Conservation (phyloP, 2,329 filamentous ascomycete species). For the Trichoderma sp. region DNA sequence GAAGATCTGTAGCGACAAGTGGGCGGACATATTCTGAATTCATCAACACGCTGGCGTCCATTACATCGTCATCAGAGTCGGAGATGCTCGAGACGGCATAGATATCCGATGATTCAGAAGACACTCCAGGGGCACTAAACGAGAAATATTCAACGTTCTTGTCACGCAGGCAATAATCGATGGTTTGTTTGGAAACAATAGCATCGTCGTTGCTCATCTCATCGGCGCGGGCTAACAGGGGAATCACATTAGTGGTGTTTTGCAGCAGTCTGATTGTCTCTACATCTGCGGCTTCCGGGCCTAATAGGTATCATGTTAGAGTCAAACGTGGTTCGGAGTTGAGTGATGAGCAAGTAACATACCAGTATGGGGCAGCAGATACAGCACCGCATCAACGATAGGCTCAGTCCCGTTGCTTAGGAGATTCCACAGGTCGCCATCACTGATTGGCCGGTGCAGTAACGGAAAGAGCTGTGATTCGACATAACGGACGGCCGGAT, state of each 20-base stretch:
- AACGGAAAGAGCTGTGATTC: conserved; percentile 48
- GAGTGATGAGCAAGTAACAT: conserved; percentile 33
- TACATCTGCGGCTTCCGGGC: conserved; percentile 54
- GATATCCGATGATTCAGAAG: conserved; percentile 46
- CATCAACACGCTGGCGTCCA: conserved; percentile 95
- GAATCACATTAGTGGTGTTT: conserved; percentile 78
- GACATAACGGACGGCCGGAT: conserved; percentile 70
- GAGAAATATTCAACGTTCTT: conserved; percentile 65
- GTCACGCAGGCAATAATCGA: conserved; percentile 57
- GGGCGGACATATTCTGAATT: conserved; percentile 86
- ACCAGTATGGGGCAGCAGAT: conserved; percentile 72
- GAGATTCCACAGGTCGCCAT: conserved; percentile 73
- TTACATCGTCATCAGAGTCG: conserved; percentile 72
- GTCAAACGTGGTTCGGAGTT: neutral
- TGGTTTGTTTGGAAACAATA: conserved; percentile 57
- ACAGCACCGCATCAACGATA: conserved; percentile 83
- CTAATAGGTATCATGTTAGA: conserved; percentile 29
- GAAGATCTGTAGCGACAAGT: conserved; percentile 73
- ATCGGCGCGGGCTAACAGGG: conserved; percentile 78
- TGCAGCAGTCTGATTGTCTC: conserved; percentile 71
- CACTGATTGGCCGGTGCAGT: conserved; percentile 58
- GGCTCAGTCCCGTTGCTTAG: conserved; percentile 80
- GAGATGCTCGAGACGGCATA: conserved; percentile 78
- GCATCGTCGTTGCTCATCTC: conserved; percentile 61
- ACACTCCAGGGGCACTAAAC: conserved; percentile 49